A percentile compares a stretch with the other conserved stretches of the same genome.
These are phyloP conservation scores for Spongospora subterranea DNA, from an alignment of 208 protist genomes.

Conservation along the genomic window DNA sequence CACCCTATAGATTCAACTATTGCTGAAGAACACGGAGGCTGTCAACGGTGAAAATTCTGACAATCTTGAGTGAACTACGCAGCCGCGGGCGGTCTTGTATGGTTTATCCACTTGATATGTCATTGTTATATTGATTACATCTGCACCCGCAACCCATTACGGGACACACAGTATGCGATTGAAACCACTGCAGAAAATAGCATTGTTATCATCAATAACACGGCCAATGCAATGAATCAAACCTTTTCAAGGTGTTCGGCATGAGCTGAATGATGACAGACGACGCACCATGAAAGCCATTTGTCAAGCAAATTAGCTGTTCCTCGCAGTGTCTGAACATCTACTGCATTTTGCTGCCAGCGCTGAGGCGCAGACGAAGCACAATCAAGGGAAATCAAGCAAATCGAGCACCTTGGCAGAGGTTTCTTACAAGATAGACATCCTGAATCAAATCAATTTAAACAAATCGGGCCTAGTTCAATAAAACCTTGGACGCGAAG, in stretches of 20 bases:
- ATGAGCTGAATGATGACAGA: slow-evolving; percentile 31
- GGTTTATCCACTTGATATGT: neutral
- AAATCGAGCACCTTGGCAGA: slow-evolving; percentile 27
- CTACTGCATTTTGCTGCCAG: neutral
- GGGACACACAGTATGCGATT: neutral
- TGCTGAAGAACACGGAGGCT: neutral
- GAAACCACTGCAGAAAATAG: neutral
- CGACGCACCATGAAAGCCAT: slow-evolving; percentile 23
- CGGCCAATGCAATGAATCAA: neutral
- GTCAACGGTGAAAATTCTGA: neutral
- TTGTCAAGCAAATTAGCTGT: neutral
- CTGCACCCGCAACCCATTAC: slow-evolving; percentile 7
- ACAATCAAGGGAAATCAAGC: slow-evolving; percentile 23
- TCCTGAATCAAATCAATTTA: neutral
- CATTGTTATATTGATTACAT: slow-evolving; percentile 1
- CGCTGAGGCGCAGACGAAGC: neutral
- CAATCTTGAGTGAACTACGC: neutral
- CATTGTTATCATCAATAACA: neutral
- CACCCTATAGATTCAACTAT: neutral
- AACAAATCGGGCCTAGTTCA: neutral
- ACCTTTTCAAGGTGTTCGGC: slow-evolving; percentile 1
- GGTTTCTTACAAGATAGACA: slow-evolving; percentile 47
- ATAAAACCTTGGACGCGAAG: slow-evolving; percentile 1
- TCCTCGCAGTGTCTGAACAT: neutral
- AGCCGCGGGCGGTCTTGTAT: neutral